Base-by-base conservation (phyloP, 2,329 filamentous ascomycete genomes). In the Colletotrichum abscissum region DNA sequence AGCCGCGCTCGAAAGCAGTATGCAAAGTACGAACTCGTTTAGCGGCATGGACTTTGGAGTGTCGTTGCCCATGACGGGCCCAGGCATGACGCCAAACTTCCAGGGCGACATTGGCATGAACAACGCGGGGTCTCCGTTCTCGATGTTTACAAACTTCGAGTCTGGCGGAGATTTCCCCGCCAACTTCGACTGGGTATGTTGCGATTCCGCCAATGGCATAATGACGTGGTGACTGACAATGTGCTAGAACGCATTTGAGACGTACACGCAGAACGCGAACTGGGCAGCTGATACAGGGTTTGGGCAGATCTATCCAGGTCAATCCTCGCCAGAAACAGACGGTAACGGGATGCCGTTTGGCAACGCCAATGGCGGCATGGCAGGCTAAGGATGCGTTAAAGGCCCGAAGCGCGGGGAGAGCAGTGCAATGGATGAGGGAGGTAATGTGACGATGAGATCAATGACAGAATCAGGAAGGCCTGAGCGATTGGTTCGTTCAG, bases 151-250 rank as follows among this genome's bases (percentile, higher is more conserved):
- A 22, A 87, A 83, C 62, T 77, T 87, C 67, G 74, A 70, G 46
- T 54, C 66, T 16, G 67, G 73, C 54, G 74, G 60, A 54, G 87
- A 88, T 49, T 81, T 90, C 63, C 82, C 84, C 42, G 80, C 83
- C 56, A 89, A 87, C 62, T 89, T 91, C 78, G 88, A 91, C 80
- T 91, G 89, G 89, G 89, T 90, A 84, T 80, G 88, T 78, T 59
- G 11, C 56, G 19, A 12, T 24, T 35, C 12, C 58, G 52, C 14
- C 33, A 38, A 49, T 49, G 46, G 2, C 33, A 63, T 65, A 19
- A 49, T 28, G 28, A 19, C 7, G 24, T 59, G 14, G 16, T 49
- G 8, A 33, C 62, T 64, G 46, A 62, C 60, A 83, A 75, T 30
- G 9, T 35, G 5, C 46, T 65, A 91, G 89, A 86, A 86, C 56